Conservation (phyloP, 23 red algal species). For the Cyanidioschyzon merolae region DNA sequence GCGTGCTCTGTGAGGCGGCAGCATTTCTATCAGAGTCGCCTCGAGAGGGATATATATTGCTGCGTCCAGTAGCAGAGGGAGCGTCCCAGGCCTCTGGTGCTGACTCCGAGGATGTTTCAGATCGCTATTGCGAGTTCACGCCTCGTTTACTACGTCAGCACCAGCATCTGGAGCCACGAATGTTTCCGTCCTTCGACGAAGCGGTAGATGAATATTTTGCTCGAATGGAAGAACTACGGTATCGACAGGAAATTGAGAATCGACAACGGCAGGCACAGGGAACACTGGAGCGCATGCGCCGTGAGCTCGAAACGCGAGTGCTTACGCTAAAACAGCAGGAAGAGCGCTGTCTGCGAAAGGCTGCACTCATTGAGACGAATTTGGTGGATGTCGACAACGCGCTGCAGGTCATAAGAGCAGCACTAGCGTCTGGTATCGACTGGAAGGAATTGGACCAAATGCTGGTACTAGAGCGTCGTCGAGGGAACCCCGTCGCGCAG, state of each 20-base stretch:
- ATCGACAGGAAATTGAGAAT: slow-evolving; percentile 32
- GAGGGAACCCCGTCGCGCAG: slow-evolving; percentile 75
- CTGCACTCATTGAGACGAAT: slow-evolving; percentile 62
- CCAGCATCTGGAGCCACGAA: background rate
- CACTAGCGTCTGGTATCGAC: slow-evolving; percentile 48
- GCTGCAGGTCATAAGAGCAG: slow-evolving; percentile 52
- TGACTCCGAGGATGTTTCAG: background rate
- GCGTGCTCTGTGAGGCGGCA: background rate
- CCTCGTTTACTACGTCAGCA: slow-evolving; percentile 69
- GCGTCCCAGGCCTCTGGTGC: background rate
- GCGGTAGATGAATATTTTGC: slow-evolving; percentile 88
- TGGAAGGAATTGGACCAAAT: slow-evolving; percentile 77
- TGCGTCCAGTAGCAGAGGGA: background rate
- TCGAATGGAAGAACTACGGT: slow-evolving; percentile 36
- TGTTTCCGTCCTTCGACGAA: slow-evolving; percentile 74
- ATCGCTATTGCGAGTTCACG: slow-evolving; percentile 31
- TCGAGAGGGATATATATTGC: slow-evolving; percentile 9
- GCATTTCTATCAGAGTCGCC: background rate
- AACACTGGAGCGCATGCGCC: slow-evolving; percentile 15
- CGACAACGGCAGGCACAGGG: slow-evolving; percentile 6
- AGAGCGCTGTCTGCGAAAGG: slow-evolving; percentile 30
- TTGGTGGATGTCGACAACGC: slow-evolving; percentile 70
- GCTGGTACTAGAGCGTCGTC: slow-evolving; percentile 65
- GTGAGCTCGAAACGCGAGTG: slow-evolving; percentile 55
- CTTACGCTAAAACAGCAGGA: slow-evolving; percentile 35